phyloP scores from a whole-genome alignment of 108 stramenopile genomes.

The Pseudonitzschia pungens region DNA sequence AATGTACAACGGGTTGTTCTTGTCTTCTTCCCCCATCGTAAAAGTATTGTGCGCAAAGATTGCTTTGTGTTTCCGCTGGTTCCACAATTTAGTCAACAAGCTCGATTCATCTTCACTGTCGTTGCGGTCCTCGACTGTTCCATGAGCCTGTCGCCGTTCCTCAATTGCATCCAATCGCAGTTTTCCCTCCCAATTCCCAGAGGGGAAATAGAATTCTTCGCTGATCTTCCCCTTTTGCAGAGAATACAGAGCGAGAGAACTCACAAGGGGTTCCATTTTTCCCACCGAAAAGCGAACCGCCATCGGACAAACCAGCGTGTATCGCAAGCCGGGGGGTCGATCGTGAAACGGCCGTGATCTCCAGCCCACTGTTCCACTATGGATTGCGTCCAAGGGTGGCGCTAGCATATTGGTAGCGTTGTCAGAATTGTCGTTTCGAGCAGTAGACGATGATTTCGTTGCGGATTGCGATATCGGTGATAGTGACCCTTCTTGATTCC shows the following conservation, averaged over 20 bases:
- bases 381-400: conserved; percentile 75
- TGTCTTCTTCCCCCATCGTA: conserved; percentile 7
- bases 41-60: conserved; percentile 72
- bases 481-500: not conserved
- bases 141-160: not conserved
- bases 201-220: conserved; percentile 85
- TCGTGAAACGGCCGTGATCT: conserved; percentile 76
- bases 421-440: conserved; percentile 8
- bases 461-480: not conserved
- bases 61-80: conserved; percentile 66
- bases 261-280: conserved; percentile 68
- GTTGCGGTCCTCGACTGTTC: not conserved
- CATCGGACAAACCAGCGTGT: conserved; percentile 58
- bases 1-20: conserved; percentile 39
- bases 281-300: conserved; percentile 49
- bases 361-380: conserved; percentile 60
- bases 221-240: conserved; percentile 65
- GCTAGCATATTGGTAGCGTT: conserved; percentile 46
- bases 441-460: no score
- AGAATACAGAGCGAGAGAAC: conserved; percentile 68
- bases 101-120: conserved; percentile 26
- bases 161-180: conserved; percentile 35
- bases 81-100: conserved; percentile 42
- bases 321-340: conserved; percentile 60
- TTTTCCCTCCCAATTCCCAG: conserved; percentile 67